Evolutionary conservation across 805 yeast genomes (phyloP).

Genomic region (Tetrapisispora namnaoensis): DNA sequence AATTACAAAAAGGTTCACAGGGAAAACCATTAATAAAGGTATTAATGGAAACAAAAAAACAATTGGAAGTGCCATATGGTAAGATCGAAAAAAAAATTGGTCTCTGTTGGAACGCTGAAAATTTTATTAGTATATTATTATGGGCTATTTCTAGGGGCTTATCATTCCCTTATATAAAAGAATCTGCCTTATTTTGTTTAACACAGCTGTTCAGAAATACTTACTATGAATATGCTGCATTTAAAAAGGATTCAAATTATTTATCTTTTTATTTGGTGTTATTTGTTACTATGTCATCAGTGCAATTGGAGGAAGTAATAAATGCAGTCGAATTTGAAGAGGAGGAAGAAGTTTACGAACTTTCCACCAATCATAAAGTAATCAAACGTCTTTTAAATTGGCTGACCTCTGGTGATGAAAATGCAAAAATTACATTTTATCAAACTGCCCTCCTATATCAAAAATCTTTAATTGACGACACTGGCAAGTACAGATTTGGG

Average conservation of each 20-base stretch:
- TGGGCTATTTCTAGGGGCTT: conserved; percentile 45
- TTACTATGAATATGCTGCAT: conserved; percentile 25
- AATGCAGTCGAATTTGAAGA: conserved; percentile 29
- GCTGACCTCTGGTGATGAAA: conserved; percentile 19
- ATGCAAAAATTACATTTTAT: conserved; percentile 21
- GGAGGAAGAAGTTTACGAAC: conserved; percentile 14
- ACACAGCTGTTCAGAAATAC: conserved; percentile 36
- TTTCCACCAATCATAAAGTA: conserved; percentile 18
- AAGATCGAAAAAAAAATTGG: conserved; percentile 35
- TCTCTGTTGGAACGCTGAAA: conserved; percentile 32
- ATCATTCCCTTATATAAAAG: conserved; percentile 45
- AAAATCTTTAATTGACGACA: conserved; percentile 25
- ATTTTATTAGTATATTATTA: conserved; percentile 42
- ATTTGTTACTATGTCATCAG: conserved; percentile 30
- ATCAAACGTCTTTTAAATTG: conserved; percentile 30
- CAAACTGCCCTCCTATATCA: conserved; percentile 24
- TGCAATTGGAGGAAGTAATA: conserved; percentile 27
- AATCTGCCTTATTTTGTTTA: conserved; percentile 37
- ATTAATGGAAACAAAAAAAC: conserved; percentile 26
- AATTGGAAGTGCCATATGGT: conserved; percentile 33
- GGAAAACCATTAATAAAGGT: conserved; percentile 25
- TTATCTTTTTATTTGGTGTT: conserved; percentile 24
- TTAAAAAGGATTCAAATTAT: conserved; percentile 6
- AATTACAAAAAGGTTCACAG: conserved; percentile 16
- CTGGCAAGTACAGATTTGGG: conserved; percentile 25